Percentiles rank a stretch among this genome's conserved stretches.
These are phyloP conservation scores for Ascomycota sp. DNA, from an alignment of 2,329 filamentous ascomycete species.

Conservation along the genomic window DNA sequence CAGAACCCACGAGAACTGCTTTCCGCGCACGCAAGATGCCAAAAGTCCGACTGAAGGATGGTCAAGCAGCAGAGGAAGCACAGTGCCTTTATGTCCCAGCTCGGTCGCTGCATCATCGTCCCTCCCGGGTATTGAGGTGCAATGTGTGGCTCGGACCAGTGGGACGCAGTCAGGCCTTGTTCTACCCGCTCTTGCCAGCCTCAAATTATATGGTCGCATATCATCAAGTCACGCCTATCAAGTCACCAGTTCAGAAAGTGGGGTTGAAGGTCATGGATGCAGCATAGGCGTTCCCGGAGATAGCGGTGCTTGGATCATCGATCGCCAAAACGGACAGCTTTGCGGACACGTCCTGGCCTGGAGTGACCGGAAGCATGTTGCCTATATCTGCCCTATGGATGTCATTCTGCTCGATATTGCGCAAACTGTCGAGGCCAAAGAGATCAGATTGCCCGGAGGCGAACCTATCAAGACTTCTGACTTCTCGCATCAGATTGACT, in stretches of 20 bases:
- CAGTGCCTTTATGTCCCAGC: slow-evolving; percentile 25
- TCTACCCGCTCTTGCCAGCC: slow-evolving; percentile 52
- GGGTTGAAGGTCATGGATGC: slow-evolving; percentile 2
- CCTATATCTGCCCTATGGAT: slow-evolving; percentile 92
- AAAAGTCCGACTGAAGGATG: not conserved
- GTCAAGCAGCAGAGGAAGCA: slow-evolving; percentile 7
- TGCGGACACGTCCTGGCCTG: slow-evolving; percentile 82
- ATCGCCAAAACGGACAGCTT: slow-evolving; percentile 53
- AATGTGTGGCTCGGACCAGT: slow-evolving; percentile 72
- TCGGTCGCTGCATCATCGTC: slow-evolving; percentile 34
- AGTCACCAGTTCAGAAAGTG: slow-evolving; percentile 19
- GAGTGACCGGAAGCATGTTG: slow-evolving; percentile 56
- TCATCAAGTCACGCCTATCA: slow-evolving; percentile 12
- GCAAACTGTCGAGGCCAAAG: slow-evolving; percentile 45
- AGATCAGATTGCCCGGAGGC: slow-evolving; percentile 48
- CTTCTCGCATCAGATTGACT: slow-evolving; percentile 1
- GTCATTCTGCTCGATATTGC: slow-evolving; percentile 69
- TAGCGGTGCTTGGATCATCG: slow-evolving; percentile 80
- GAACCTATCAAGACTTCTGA: slow-evolving; percentile 16
- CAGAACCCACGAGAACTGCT: slow-evolving; percentile 46
- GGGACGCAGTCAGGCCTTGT: slow-evolving; percentile 64
- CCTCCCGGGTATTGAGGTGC: slow-evolving; percentile 56
- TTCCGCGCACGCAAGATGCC: slow-evolving; percentile 20
- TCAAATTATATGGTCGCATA: slow-evolving; percentile 67
- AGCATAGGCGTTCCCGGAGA: slow-evolving; percentile 56